Evolutionary conservation across 2,329 filamentous ascomycete species (phyloP).

Genomic region (Incumbomyces delicatus): DNA sequence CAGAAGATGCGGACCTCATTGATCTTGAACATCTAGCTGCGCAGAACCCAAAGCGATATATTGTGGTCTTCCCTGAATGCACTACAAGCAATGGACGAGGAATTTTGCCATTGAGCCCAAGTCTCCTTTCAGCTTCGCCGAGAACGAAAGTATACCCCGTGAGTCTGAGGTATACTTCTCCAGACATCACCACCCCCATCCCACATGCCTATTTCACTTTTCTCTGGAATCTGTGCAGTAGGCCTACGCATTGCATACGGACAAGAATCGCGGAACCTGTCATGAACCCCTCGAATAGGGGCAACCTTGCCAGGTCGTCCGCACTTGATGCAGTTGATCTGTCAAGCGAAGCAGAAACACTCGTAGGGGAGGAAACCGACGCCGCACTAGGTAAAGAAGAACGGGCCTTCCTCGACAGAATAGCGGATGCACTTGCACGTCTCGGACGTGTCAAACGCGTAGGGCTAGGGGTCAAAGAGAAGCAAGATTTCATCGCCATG

Average conservation of each 20-base stretch:
- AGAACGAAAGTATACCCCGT: conserved; percentile 77
- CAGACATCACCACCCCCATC: conserved; percentile 83
- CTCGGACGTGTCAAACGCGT: conserved; percentile 83
- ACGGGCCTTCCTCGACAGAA: conserved; percentile 60
- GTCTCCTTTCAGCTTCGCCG: conserved; percentile 57
- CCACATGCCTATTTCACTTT: conserved; percentile 64
- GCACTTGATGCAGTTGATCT: conserved; percentile 31
- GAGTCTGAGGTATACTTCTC: conserved; percentile 77
- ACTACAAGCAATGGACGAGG: conserved; percentile 89
- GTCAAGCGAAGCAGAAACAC: conserved; percentile 20
- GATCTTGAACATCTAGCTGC: conserved; percentile 54
- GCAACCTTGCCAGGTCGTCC: conserved; percentile 37
- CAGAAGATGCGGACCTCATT: conserved; percentile 42
- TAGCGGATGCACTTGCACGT: conserved; percentile 78
- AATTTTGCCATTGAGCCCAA: conserved; percentile 73
- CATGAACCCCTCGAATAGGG: conserved; percentile 14
- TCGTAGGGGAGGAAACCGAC: conserved; percentile 23
- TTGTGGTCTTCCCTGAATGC: conserved; percentile 87
- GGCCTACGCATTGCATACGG: conserved; percentile 78
- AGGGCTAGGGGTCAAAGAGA: conserved; percentile 71
- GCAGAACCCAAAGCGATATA: conserved; percentile 61
- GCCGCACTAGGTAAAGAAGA: conserved; percentile 45
- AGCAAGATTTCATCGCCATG: conserved; percentile 67
- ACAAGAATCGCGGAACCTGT: conserved; percentile 79
- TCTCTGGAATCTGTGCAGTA: conserved; percentile 75